Evolutionary conservation across 176 grass and related monocot genomes (phyloP).

Genomic region (Cenchrus fungigraminus): DNA sequence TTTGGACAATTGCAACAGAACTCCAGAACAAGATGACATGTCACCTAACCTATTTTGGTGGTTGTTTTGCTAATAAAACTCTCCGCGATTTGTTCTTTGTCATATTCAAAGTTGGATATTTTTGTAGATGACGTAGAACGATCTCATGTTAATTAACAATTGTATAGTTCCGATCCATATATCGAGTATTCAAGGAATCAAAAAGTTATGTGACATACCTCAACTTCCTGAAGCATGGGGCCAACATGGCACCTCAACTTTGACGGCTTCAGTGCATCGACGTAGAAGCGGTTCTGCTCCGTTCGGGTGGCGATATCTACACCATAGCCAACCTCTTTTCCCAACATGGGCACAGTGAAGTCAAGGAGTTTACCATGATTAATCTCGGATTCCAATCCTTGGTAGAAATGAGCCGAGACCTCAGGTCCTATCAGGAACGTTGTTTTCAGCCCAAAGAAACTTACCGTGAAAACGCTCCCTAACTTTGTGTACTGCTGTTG

Average conservation of each 20-base stretch:
- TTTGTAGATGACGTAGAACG: no score
- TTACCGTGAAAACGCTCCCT: slow-evolving; percentile 54
- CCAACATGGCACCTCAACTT: slow-evolving; percentile 44
- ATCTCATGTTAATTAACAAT: no score
- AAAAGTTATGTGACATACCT: slow-evolving; percentile 30
- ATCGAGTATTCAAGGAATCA: no score
- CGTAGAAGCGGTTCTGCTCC: slow-evolving; percentile 52
- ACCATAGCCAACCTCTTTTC: slow-evolving; percentile 42
- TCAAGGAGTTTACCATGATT: neutral
- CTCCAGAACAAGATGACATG: no score
- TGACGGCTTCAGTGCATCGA: slow-evolving; percentile 33
- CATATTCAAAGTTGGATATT: no score
- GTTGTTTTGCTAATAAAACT: no score
- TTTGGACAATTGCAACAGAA: no score
- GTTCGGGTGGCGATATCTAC: slow-evolving; percentile 25
- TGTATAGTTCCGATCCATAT: no score
- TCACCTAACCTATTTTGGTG: no score
- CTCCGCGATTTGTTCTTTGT: no score
- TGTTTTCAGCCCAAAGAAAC: slow-evolving; percentile 8
- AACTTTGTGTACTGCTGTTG: slow-evolving; percentile 36
- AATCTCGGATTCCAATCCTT: slow-evolving; percentile 11
- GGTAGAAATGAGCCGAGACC: slow-evolving; percentile 40
- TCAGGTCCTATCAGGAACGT: slow-evolving; percentile 52
- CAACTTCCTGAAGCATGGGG: slow-evolving; percentile 44
- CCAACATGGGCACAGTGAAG: slow-evolving; percentile 32